Base-by-base conservation (phyloP, 768 basidiomycete species). In the Arthromyces matolae region DNA sequence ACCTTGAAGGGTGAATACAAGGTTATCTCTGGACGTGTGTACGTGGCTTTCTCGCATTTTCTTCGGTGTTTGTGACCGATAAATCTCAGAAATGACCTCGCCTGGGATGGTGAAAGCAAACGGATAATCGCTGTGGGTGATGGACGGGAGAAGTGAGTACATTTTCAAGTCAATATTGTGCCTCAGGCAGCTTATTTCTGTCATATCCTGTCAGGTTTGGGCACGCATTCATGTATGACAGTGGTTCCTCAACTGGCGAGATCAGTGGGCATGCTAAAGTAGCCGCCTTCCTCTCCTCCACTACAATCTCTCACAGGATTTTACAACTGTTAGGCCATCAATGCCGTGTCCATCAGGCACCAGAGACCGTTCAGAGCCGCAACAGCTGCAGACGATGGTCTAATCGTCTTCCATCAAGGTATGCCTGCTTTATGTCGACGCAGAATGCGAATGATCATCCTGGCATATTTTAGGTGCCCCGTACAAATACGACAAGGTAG, bases 91-190 rank as follows among this genome's bases (percentile, higher is more conserved):
- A 93, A 93, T 57, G 95, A 97, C 67, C 78, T 98, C 18, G 86
- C 86, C 9, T 98, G 95, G 95, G 95, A 97, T 60, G 89, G 88
- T 1, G 95, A 97, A 65, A 91, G 88, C 61, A 95, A 96, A 64
- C 79, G 95, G n/a, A 87, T 98, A 48, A 88, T 97, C 40, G 90
- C 86, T 6, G 94, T 90, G 10, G 95, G 95, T 44, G 91, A 95
- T 54, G 93, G 93, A 28, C 77, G 83, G 50, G 94, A 93, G 59
- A 91, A 87, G 91, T 93, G 28, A 46, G 70, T 63, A 13, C 3
- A 8, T 8, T 25, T 16, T 12, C 7, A 38, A 16, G 19, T 31
- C 10, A 9, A 38, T 39, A 16, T 29, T 7, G 23, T 14, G 24
- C 32, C 3, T 33, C 32, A 4, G 32, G 32, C 32, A 14, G 5